These are phyloP conservation scores for Paracamarosporium sp. DNA, from an alignment of 2,329 filamentous ascomycete genomes.

Conservation along the genomic window DNA sequence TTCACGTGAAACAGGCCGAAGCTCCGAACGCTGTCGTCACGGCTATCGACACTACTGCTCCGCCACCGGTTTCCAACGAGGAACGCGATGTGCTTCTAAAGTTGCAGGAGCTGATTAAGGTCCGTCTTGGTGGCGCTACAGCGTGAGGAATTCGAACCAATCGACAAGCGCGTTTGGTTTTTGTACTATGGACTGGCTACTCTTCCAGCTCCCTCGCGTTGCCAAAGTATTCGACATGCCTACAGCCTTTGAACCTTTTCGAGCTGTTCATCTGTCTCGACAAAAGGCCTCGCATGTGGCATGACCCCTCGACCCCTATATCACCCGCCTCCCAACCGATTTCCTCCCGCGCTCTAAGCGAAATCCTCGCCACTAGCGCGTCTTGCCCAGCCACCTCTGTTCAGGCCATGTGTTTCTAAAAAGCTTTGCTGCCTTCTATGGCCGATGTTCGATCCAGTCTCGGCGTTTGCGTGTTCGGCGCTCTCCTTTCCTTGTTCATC, in stretches of 20 bases:
- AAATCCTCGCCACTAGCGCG: constrained; percentile 17
- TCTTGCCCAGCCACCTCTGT: constrained; percentile 12
- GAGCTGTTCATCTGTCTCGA: not conserved
- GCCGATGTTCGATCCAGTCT: constrained; percentile 1
- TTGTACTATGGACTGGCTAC: constrained; percentile 18
- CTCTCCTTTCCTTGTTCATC: not conserved
- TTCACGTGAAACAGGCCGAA: constrained; percentile 47
- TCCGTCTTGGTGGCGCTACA: constrained; percentile 25
- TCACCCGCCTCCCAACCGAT: constrained; percentile 2
- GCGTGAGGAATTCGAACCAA: not conserved
- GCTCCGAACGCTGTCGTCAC: constrained; percentile 43
- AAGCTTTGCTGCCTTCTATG: constrained; percentile 2
- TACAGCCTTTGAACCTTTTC: not conserved
- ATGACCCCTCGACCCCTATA: constrained; percentile 5
- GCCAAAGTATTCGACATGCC: not conserved
- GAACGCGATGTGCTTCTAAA: constrained; percentile 40
- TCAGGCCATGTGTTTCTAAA: constrained; percentile 6
- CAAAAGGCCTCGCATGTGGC: not conserved
- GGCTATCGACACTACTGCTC: constrained; percentile 35
- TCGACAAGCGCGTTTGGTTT: not conserved
- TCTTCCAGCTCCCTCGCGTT: not conserved
- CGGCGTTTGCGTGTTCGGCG: constrained; percentile 3
- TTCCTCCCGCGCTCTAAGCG: constrained; percentile 14
- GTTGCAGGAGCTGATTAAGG: constrained; percentile 41
- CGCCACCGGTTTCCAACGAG: constrained; percentile 27